Evolutionary conservation across 2,329 filamentous ascomycete genomes (phyloP).

Genomic region (Drechslera avenae): DNA sequence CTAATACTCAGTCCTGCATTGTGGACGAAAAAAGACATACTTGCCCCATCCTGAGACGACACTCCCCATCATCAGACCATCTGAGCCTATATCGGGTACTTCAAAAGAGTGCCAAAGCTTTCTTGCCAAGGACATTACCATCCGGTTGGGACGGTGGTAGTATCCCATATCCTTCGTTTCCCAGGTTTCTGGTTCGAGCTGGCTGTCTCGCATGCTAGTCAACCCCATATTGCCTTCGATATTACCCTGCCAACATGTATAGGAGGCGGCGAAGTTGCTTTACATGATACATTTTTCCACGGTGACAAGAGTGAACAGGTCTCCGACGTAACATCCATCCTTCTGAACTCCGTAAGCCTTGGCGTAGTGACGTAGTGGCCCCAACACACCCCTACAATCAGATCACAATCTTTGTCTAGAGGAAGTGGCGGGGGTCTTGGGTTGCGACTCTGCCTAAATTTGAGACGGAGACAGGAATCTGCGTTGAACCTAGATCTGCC

Average conservation of each 20-base stretch:
- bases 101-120: no score
- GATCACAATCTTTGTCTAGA: background rate
- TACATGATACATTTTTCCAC: background rate
- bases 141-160: no score
- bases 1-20: background rate
- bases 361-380: background rate
- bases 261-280: background rate
- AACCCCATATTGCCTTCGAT: no score
- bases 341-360: no score
- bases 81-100: no score
- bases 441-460: background rate
- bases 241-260: background rate
- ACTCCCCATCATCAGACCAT: background rate
- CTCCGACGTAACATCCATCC: no score
- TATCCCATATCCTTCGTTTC: no score
- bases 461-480: background rate
- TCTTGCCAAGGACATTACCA: no score
- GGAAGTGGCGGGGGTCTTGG: background rate
- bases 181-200: no score
- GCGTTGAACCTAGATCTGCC: background rate
- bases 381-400: background rate
- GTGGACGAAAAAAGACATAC: background rate
- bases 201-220: no score
- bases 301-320: background rate
- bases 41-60: background rate